Evolutionary conservation across 2,329 filamentous ascomycete species (phyloP).

Genomic region (Zasmidium cellare): DNA sequence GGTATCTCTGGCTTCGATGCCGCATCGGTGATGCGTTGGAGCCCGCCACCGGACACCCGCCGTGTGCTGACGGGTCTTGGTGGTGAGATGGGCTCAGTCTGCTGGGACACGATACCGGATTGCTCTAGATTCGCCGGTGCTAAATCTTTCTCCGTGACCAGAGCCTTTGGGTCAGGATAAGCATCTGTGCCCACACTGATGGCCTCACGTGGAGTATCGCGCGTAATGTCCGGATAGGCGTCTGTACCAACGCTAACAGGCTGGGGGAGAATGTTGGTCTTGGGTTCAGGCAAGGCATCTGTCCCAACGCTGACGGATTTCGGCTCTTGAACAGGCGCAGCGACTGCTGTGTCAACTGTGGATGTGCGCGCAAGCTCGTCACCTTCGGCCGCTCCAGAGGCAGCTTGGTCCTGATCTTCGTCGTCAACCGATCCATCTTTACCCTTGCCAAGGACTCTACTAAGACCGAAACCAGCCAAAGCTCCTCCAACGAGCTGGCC

Average conservation of each 20-base stretch:
- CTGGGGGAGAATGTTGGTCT: background rate
- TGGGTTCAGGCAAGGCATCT: conserved; percentile 1
- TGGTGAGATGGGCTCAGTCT: conserved; percentile 34
- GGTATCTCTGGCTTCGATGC: conserved; percentile 9
- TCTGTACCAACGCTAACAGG: conserved; percentile 16
- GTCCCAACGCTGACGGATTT: conserved; percentile 12
- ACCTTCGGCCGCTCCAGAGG: background rate
- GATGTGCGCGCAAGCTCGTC: background rate
- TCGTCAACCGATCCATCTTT: conserved; percentile 8
- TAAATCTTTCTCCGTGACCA: conserved; percentile 7
- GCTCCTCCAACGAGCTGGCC: conserved; percentile 34
- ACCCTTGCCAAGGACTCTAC: conserved; percentile 20
- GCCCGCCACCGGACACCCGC: background rate
- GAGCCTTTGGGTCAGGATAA: conserved; percentile 6
- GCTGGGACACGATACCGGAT: conserved; percentile 42
- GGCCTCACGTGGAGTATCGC: conserved; percentile 3
- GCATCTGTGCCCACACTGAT: conserved; percentile 10
- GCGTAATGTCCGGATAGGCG: background rate
- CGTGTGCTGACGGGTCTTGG: background rate
- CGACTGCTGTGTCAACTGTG: background rate
- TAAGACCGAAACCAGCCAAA: conserved; percentile 37
- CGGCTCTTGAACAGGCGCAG: background rate
- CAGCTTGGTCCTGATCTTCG: background rate
- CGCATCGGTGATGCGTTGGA: conserved; percentile 11
- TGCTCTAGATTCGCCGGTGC: conserved; percentile 14